These are phyloP conservation scores for Kodamaea laetipori DNA, from an alignment of 805 yeast genomes.

Conservation along the genomic window DNA sequence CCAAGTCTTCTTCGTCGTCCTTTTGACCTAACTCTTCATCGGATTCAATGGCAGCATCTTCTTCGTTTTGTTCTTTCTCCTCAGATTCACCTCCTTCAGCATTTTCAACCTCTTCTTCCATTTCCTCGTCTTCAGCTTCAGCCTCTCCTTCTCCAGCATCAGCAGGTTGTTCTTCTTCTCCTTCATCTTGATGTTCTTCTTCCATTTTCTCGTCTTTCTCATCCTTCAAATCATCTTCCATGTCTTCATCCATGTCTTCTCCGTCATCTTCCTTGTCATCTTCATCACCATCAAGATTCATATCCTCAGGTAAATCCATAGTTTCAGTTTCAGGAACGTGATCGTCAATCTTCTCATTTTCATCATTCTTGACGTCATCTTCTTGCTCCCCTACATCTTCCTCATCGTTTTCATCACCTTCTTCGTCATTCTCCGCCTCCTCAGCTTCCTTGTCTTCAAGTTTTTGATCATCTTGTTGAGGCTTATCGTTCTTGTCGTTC, in stretches of 20 bases:
- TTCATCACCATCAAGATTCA: slow-evolving; percentile 82
- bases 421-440: slow-evolving; percentile 55
- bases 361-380: slow-evolving; percentile 71
- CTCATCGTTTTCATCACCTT: slow-evolving; percentile 59
- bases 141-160: slow-evolving; percentile 17
- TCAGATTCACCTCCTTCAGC: slow-evolving; percentile 21
- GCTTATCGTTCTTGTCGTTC: slow-evolving; percentile 49
- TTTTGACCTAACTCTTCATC: slow-evolving; percentile 29
- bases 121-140: slow-evolving; percentile 7
- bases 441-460: slow-evolving; percentile 56
- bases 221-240: slow-evolving; percentile 35
- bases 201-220: slow-evolving; percentile 20
- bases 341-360: slow-evolving; percentile 67
- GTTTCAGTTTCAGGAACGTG: slow-evolving; percentile 83
- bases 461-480: slow-evolving; percentile 33
- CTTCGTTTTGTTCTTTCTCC: slow-evolving; percentile 31
- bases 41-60: slow-evolving; percentile 29
- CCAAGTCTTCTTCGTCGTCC: slow-evolving; percentile 31
- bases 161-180: slow-evolving; percentile 16
- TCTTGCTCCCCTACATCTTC: slow-evolving; percentile 84
- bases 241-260: slow-evolving; percentile 26
- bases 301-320: slow-evolving; percentile 88
- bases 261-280: slow-evolving; percentile 29
- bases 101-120: slow-evolving; percentile 19
- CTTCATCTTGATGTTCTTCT: slow-evolving; percentile 22